Evolutionary conservation across 768 basidiomycete genomes (phyloP).

Genomic region (Russula dissimulans): DNA sequence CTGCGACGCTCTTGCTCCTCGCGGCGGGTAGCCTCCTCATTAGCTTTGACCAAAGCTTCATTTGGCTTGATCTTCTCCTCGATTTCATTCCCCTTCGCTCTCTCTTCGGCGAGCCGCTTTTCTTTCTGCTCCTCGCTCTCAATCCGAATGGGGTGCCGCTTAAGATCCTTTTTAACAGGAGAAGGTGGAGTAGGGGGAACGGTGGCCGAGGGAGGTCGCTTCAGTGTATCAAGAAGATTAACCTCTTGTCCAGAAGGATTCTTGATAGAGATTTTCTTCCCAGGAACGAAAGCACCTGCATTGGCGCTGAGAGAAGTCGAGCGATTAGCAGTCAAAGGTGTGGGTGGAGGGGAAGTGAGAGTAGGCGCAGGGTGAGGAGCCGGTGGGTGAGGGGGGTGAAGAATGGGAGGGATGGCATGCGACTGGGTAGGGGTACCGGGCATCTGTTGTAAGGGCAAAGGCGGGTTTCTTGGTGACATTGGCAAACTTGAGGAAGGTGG

Average conservation of each 20-base stretch:
- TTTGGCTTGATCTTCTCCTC: constrained; percentile 33
- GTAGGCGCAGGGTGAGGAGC: constrained; percentile 37
- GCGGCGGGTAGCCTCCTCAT: constrained; percentile 23
- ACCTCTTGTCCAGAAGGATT: constrained; percentile 48
- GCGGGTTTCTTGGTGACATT: constrained; percentile 61
- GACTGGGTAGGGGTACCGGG: constrained; percentile 62
- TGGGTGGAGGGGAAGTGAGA: constrained; percentile 59
- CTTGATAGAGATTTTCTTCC: constrained; percentile 27
- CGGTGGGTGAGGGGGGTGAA: constrained; percentile 40
- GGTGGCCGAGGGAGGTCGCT: constrained; percentile 36
- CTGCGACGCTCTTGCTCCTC: constrained; percentile 28
- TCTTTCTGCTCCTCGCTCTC: constrained; percentile 53
- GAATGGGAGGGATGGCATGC: constrained; percentile 43
- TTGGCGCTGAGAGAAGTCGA: constrained; percentile 43
- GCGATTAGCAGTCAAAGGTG: constrained; percentile 44
- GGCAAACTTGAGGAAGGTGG: constrained; percentile 44
- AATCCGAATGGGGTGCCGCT: constrained; percentile 41
- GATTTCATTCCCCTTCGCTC: constrained; percentile 40
- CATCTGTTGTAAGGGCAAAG: constrained; percentile 37
- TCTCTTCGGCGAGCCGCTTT: constrained; percentile 38
- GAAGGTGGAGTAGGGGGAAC: constrained; percentile 28
- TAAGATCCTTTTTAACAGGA: constrained; percentile 17
- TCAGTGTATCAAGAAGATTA: constrained; percentile 46
- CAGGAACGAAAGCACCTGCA: constrained; percentile 61
- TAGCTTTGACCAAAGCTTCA: constrained; percentile 19